phyloP scores from a whole-genome alignment of 495 filamentous ascomycete species.

The Penicillium bialowiezense region DNA sequence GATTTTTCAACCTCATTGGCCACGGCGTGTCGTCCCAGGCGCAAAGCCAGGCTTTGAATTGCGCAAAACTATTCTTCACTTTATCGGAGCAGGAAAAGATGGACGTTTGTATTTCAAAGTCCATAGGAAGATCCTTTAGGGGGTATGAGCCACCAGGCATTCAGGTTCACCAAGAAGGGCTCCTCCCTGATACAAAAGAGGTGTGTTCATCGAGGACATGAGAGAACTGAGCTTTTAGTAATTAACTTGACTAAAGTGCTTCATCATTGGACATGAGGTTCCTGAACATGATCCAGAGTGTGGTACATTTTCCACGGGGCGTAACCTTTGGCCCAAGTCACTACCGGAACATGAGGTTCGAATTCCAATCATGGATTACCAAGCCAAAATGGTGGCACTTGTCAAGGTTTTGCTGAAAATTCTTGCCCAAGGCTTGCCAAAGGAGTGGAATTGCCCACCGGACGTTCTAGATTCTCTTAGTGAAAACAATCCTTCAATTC shows the following conservation, averaged over 20 bases:
- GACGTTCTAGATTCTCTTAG: neutral
- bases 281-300: conserved; percentile 22
- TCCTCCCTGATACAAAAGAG: conserved; percentile 15
- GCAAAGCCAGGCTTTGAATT: conserved; percentile 5
- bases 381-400: conserved; percentile 17
- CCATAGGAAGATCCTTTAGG: conserved; percentile 5
- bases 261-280: conserved; percentile 32
- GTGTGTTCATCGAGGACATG: neutral
- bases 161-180: conserved; percentile 6
- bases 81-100: conserved; percentile 5
- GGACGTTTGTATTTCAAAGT: conserved; percentile 13
- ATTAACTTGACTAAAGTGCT: neutral
- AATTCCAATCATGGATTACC: conserved; percentile 35
- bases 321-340: conserved; percentile 40
- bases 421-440: conserved; percentile 1
- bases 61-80: conserved; percentile 8
- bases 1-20: conserved; percentile 13
- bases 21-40: conserved; percentile 7
- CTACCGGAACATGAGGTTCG: conserved; percentile 38
- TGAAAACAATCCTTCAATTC: conserved; percentile 20
- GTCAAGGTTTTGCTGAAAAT: conserved; percentile 7
- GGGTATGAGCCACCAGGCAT: conserved; percentile 12
- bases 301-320: conserved; percentile 20
- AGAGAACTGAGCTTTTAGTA: too few relatives aligned
- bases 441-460: conserved; percentile 8